Evolutionary conservation across 345 rosid species (phyloP).

Genomic region (Populus alba): DNA sequence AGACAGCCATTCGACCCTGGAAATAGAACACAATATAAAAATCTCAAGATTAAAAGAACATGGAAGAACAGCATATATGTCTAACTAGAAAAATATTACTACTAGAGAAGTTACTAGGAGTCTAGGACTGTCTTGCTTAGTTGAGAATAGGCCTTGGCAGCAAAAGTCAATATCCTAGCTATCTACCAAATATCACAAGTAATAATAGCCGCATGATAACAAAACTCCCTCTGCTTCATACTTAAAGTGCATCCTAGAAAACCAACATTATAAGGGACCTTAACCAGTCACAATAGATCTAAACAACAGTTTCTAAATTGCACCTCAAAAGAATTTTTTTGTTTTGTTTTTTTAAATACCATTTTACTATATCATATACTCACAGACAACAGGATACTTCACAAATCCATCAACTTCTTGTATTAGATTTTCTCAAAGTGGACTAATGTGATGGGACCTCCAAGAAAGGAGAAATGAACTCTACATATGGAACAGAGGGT

Average conservation of each 20-base stretch:
- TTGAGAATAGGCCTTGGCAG: neutral
- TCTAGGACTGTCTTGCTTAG: neutral
- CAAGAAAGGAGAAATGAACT: neutral
- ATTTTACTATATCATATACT: neutral
- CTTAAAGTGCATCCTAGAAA: neutral
- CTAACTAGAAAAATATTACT: neutral
- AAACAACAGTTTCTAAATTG: neutral
- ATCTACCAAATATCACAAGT: neutral
- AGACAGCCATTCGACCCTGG: constrained; percentile 67
- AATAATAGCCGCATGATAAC: neutral
- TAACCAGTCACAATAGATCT: neutral
- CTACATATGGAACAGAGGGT: neutral
- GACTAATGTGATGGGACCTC: neutral
- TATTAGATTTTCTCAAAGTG: neutral
- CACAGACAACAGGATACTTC: neutral
- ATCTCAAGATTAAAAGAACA: neutral
- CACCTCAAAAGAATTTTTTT: neutral
- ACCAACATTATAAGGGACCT: neutral
- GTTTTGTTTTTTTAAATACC: neutral
- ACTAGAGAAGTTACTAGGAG: neutral
- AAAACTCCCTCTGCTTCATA: neutral
- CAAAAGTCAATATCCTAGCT: neutral
- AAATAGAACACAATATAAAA: neutral
- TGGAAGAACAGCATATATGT: neutral
- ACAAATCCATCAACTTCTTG: no score